A percentile compares a stretch with the other conserved stretches of the same genome.
phyloP scores from a whole-genome alignment of 345 rosid genomes.

The Microcos paniculata region DNA sequence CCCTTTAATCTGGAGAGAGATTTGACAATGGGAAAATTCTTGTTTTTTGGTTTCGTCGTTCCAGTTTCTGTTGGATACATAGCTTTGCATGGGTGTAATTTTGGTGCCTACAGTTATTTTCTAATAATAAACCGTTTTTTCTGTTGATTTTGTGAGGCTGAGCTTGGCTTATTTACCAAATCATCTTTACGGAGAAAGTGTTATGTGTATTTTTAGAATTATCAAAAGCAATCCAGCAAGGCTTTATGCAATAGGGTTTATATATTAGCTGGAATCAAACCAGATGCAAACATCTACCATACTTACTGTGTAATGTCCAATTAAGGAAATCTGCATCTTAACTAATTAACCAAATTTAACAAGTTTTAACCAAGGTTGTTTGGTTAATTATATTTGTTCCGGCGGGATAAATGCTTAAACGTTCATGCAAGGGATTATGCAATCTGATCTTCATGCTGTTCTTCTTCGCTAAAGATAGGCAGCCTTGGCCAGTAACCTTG shows the following conservation, averaged over 20 bases:
- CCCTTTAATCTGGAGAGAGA: background rate
- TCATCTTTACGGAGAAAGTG: background rate
- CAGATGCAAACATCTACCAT: too few relatives aligned
- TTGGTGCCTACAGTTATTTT: background rate
- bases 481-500: background rate
- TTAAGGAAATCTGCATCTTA: background rate
- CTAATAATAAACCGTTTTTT: background rate
- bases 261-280: background rate
- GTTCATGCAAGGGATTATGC: too few relatives aligned
- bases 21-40: background rate
- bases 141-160: slow-evolving; percentile 4
- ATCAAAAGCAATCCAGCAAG: background rate
- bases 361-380: background rate
- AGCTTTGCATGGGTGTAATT: background rate
- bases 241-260: background rate
- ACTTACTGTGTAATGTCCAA: too few relatives aligned
- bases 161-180: background rate
- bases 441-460: background rate
- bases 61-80: background rate
- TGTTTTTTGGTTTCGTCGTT: background rate
- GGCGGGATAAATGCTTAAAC: too few relatives aligned
- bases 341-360: background rate
- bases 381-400: background rate
- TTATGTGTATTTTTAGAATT: slow-evolving; percentile 10
- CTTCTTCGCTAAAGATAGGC: too few relatives aligned